Base-by-base conservation (phyloP, 1,284 basidiomycete species). In the Malassezia nana region DNA sequence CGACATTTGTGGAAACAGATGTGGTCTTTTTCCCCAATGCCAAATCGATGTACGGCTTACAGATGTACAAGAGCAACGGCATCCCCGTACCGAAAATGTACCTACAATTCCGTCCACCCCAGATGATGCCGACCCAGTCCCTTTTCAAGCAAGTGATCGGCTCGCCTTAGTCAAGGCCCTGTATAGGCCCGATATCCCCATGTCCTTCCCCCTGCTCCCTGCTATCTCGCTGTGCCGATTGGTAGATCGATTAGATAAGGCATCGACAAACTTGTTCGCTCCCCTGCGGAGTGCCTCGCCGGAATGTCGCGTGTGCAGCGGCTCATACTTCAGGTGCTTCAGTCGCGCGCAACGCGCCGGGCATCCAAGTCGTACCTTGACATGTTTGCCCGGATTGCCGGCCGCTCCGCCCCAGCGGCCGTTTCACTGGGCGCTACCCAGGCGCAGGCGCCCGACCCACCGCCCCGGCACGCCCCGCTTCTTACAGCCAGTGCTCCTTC, bases 241-340 rank as follows among this genome's bases (percentile, higher is more conserved):
- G 10, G 35, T 38, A 38, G 35, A 6, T 38, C 35, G 35, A n/a
- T 42, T 42, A 24, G 40, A 42, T 42, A 42, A 24, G 40, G 22
- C 24, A 12, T 24, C 39, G 15, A 15, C 39, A 13, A 15, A 6
- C 6, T 26, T 25, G 8, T n/a, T n/a, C 18, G 3, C n/a, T 24
- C 22, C 40, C 15, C 8, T 8, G 30, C 9, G 30, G 8, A 15
- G 8, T 8, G 9, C 30, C 40, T 24, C 26, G 24, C 6, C 40
- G 24, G 7, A 50, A 67, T 69, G 60, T 68, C 69, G 44, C 64
- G 63, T 55, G 60, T 68, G 57, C 74, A 98, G 90, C 91, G 95
- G 71, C 91, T 99, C 70, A 92, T 99, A 73, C 78, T 98, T 49
- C 92, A 89, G 44, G 87, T 99, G 66, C 80, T 99, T 50, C 84